Evolutionary conservation across 495 filamentous ascomycete species (phyloP).

Genomic region (Usnea hakonensis): DNA sequence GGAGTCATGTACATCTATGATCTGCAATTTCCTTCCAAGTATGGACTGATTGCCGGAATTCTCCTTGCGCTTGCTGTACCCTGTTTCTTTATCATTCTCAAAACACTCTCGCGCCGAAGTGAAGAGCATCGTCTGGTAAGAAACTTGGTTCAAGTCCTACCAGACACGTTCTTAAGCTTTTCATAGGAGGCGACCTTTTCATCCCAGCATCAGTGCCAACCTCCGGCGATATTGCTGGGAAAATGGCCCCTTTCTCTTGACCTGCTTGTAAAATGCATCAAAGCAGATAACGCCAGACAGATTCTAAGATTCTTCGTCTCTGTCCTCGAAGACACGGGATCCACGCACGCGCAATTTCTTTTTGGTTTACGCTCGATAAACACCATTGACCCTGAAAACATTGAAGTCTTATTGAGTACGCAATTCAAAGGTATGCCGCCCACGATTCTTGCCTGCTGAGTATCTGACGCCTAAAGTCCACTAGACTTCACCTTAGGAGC

Average conservation of each 20-base stretch:
- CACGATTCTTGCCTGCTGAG: too few relatives aligned
- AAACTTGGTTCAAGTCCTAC: background rate
- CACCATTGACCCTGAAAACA: conserved; percentile 36
- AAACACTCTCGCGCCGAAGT: background rate
- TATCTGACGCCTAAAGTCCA: too few relatives aligned
- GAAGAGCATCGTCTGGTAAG: conserved; percentile 1
- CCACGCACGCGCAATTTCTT: conserved; percentile 11
- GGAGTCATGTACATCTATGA: too few relatives aligned
- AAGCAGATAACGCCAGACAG: conserved; percentile 7
- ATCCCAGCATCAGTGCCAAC: conserved; percentile 23
- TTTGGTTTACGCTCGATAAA: conserved; percentile 9
- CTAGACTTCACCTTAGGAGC: conserved; percentile 28
- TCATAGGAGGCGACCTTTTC: background rate
- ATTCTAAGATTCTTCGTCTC: conserved; percentile 8
- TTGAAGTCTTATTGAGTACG: conserved; percentile 36
- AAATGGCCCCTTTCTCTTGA: conserved; percentile 5
- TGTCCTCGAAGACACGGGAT: conserved; percentile 4
- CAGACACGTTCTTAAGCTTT: background rate
- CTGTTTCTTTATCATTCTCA: background rate
- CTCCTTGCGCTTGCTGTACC: background rate
- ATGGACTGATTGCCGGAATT: background rate
- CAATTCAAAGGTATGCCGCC: conserved; percentile 35
- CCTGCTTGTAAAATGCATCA: background rate
- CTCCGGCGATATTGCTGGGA: conserved; percentile 3
- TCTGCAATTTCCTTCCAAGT: too few relatives aligned